A percentile compares a stretch with the other conserved stretches of the same genome.
Evolutionary conservation across 192 early-diverging fungal genomes (phyloP).

Genomic region (Coemansia sp.): DNA sequence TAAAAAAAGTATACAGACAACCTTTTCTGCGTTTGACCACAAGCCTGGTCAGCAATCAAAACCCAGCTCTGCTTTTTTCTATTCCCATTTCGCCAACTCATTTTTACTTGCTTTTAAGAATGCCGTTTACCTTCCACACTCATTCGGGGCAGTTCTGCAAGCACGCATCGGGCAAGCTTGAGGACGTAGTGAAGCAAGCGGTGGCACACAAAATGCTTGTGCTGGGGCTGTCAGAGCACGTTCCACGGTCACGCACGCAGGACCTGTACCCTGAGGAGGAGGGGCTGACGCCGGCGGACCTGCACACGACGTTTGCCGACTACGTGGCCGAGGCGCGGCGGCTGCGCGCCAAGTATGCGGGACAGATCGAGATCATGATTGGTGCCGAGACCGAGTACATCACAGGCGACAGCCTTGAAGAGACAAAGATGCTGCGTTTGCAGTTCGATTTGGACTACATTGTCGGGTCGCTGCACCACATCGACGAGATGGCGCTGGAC

Average conservation of each 20-base stretch:
- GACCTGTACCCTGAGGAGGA: conserved; percentile 96
- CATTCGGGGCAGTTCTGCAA: conserved; percentile 96
- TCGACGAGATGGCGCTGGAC: conserved; percentile 77
- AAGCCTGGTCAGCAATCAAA: too few relatives aligned
- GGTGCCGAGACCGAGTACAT: conserved; percentile 92
- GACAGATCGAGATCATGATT: conserved; percentile 66
- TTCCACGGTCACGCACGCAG: conserved; percentile 69
- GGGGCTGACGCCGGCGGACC: conserved; percentile 62
- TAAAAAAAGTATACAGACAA: too few relatives aligned
- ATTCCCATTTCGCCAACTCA: neutral
- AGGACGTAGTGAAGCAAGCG: conserved; percentile 77
- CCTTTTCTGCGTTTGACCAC: too few relatives aligned
- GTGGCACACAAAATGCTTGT: conserved; percentile 66
- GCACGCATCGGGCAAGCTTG: conserved; percentile 84
- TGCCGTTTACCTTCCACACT: conserved; percentile 85
- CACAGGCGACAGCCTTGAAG: conserved; percentile 48
- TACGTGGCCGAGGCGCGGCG: conserved; percentile 73
- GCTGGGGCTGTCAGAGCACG: conserved; percentile 90
- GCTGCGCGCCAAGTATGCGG: conserved; percentile 63
- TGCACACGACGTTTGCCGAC: conserved; percentile 59
- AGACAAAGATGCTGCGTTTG: conserved; percentile 53
- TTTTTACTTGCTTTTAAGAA: conserved; percentile 18
- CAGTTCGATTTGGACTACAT: conserved; percentile 71
- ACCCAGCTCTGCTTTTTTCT: too few relatives aligned
- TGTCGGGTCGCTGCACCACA: conserved; percentile 93